Evolutionary conservation across 2,329 filamentous ascomycete genomes (phyloP), one percentile per base, ranked within the genome.

Genomic region (Fusarium brevicatenulatum): DNA sequence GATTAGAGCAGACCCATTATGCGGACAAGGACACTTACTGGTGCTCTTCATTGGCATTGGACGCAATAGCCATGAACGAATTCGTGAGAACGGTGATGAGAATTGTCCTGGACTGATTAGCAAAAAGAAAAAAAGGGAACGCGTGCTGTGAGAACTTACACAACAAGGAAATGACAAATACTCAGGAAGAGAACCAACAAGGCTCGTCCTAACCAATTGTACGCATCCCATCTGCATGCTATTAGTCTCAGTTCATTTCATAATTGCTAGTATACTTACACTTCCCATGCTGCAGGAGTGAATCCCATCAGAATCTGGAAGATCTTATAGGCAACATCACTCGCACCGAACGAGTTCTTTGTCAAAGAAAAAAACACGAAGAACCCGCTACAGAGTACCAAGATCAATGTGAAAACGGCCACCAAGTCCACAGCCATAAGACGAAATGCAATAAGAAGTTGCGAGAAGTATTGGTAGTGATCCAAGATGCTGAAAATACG

Each of bases 251-350:
- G 6, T 37, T 47, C 32, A 23, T 13, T 12, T 30, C 32, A 18
- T 10, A 8, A 18, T 25, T 57, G 3, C 7, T 25, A 10, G 28
- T 44, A 40, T 15, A 85, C 87, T 81, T 82, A 89, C 92, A 97
- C 89, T 68, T 97, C 93, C 95, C 95, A 98, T 9, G 95, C 95
- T 19, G 95, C 94, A 16, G 95, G 95, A 1, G 95, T 97, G 80
- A 97, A 98, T 13, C 95, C 95, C 94, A 98, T 97, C 42, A 98
- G 83, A 68, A 98, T 92, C 83, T 98, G 95, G 76, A 98, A 97
- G 60, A 98, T 91, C 73, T 92, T 93, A 81, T 95, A 98, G 9
- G 94, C 94, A n/a, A 97, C 91, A 53, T 91, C 91, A 15, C 86
- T 86, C 10, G 93, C 91, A 72, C 92, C 90, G 57, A 93, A 90